A percentile compares a stretch with the other conserved stretches of the same genome.
Conservation (phyloP, 176 grass and related monocot species). For the Pontederia paniculata region DNA sequence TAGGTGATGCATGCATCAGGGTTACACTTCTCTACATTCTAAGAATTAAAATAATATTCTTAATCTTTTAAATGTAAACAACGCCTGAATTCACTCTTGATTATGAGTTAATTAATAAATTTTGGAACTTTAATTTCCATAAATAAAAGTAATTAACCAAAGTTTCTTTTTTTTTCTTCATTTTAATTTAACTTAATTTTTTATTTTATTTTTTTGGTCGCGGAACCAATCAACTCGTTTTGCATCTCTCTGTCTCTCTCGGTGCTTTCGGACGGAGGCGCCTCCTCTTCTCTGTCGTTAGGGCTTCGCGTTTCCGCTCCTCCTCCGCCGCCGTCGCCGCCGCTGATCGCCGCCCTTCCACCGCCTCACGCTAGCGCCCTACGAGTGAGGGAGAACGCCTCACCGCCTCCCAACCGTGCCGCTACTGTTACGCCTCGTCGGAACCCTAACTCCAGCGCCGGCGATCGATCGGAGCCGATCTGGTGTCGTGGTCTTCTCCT, state of each 20-base stretch:
- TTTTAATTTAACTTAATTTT: no score
- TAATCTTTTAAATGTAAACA: no score
- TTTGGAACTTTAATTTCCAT: no score
- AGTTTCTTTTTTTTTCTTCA: no score
- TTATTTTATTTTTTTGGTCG: no score
- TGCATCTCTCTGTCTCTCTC: neutral
- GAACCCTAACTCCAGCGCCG: slow-evolving; percentile 2
- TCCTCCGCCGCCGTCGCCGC: slow-evolving; percentile 7
- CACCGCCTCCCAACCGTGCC: neutral
- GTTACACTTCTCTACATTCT: no score
- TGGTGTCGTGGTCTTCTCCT: neutral
- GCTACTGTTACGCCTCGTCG: neutral
- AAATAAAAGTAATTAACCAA: no score
- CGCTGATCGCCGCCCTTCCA: neutral
- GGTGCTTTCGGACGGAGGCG: neutral
- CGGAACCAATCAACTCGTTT: neutral
- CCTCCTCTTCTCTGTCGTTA: neutral
- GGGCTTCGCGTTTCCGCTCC: slow-evolving; percentile 10
- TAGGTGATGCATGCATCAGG: no score
- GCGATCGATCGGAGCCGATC: slow-evolving; percentile 1
- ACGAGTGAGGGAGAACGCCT: neutral
- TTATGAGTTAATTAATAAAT: no score
- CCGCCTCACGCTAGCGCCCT: neutral
- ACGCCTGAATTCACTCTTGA: no score
- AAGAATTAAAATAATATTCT: no score